Evolutionary conservation across 1,139 yeast species (phyloP), one percentile per base, ranked within the genome.

Genomic region (Sugiyamaella paludigena): DNA sequence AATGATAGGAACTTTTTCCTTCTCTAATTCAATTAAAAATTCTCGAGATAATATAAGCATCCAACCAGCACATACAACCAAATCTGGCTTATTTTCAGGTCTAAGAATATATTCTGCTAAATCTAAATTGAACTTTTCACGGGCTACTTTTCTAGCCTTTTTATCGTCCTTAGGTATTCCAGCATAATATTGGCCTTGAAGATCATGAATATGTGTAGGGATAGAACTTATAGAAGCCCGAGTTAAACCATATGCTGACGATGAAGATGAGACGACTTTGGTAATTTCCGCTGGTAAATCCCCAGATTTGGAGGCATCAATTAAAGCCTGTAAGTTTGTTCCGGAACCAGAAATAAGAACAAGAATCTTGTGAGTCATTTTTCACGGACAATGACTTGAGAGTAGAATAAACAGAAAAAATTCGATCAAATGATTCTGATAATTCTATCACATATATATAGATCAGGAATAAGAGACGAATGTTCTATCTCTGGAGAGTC

Each of bases 21-120:
- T 67, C 47, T 75, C 80, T 40, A 91, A 70, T 1, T 92, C 91
- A 41, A 74, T 72, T 55, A 92, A 73, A 54, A 87, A 88, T 13
- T 79, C 74, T 2, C 89, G 83, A 1, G 96, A 85, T 56, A 92
- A 75, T 52, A 92, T 92, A 50, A 92, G 78, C 92, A 92, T 84
- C 98, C 98, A 92, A 1, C 98, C 98, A 7, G 98, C 98, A 71
- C 98, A 92, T 7, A 92, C 97, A 42, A 92, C 82, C 56, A 92
- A 74, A 58, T 85, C 86, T 2, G 98, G 98, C 58, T 73, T 72
- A 42, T 63, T 55, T 13, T 59, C 60, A 1, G 59, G 61, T 4
- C 36, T 30, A 28, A 87, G 68, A 38, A 92, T 78, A 36, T 84
- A 66, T 42, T 78, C 73, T 10, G 96, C 92, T 48, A 92, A 75